phyloP scores from a whole-genome alignment of 2,329 filamentous ascomycete species.

The Metarhizium sp. region DNA sequence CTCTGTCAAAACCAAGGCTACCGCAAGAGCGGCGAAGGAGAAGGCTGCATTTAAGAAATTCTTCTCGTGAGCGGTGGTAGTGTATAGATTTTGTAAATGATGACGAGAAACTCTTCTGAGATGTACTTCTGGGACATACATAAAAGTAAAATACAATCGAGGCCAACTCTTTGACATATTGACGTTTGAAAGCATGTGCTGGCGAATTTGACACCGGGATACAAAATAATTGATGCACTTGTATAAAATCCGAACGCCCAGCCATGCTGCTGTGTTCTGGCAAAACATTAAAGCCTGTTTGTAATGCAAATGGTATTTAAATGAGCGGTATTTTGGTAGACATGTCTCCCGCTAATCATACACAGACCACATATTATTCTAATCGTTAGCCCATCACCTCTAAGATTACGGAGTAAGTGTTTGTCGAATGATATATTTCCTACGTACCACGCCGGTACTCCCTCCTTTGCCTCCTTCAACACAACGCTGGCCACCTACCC shows the following conservation, averaged over 20 bases:
- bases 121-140: not conserved
- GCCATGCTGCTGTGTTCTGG: too few species aligned
- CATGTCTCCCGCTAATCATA: too few species aligned
- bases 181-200: too few species aligned
- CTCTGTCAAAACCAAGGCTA: constrained; percentile 66
- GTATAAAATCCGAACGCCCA: too few species aligned
- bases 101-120: not conserved
- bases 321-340: too few species aligned
- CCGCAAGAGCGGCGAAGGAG: constrained; percentile 72
- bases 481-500: not conserved
- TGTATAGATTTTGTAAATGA: not conserved
- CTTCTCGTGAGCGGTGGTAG: constrained; percentile 43
- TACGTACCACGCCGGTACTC: not conserved
- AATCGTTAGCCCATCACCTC: not conserved
- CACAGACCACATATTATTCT: not conserved
- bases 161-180: not conserved
- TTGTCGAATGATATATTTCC: not conserved
- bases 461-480: not conserved
- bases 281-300: too few species aligned
- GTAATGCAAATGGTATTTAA: too few species aligned
- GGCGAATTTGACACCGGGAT: too few species aligned
- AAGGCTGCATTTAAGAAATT: constrained; percentile 91
- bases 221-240: too few species aligned
- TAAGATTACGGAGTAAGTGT: not conserved
- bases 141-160: not conserved